Conservation (phyloP, 108 stramenopile genomes). For the Conticribra weissflogii region DNA sequence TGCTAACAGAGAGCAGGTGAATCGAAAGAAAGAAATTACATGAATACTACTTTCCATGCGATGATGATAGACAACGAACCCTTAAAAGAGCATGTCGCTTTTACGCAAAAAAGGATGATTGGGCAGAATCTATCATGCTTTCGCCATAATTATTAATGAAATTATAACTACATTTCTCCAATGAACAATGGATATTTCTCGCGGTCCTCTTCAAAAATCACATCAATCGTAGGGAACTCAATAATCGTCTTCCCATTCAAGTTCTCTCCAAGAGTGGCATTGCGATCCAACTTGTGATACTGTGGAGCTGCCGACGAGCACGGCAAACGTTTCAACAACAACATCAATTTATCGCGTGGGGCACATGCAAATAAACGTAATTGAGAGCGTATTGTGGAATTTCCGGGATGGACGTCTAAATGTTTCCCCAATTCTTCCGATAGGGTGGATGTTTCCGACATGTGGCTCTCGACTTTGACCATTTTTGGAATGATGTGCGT, state of each 20-base stretch:
- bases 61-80: no score
- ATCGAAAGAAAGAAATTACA: neutral
- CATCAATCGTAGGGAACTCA: conserved; percentile 73
- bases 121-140: no score
- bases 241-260: conserved; percentile 68
- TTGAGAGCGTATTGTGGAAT: conserved; percentile 33
- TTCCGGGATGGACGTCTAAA: conserved; percentile 39
- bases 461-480: conserved; percentile 30
- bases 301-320: conserved; percentile 57
- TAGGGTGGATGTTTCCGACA: conserved; percentile 26
- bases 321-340: conserved; percentile 61
- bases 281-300: conserved; percentile 49
- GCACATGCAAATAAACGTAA: conserved; percentile 35
- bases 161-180: conserved; percentile 14
- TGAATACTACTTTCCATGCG: no score
- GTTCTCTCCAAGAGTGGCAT: conserved; percentile 41
- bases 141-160: no score
- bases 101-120: no score
- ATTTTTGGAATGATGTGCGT: conserved; percentile 22
- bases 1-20: neutral
- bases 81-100: no score
- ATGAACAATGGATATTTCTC: conserved; percentile 37
- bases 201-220: conserved; percentile 36
- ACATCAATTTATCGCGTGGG: conserved; percentile 21
- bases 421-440: conserved; percentile 39